These are phyloP conservation scores for Rhynchospora pubera DNA, from an alignment of 176 grass and related monocot species.

Conservation along the genomic window DNA sequence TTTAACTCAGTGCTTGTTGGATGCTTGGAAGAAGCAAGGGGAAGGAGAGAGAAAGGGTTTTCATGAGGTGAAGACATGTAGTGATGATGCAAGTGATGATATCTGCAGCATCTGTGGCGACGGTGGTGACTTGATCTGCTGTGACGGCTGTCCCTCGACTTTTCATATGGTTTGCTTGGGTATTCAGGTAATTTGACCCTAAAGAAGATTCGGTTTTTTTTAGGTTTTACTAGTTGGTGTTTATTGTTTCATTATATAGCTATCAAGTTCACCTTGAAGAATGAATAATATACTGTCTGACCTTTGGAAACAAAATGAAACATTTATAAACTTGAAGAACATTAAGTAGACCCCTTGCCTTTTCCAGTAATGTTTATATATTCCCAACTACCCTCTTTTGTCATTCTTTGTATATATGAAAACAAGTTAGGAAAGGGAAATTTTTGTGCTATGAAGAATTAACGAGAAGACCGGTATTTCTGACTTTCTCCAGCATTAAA, in stretches of 20 bases:
- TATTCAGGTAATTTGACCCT: conserved; percentile 44
- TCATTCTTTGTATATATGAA: background rate
- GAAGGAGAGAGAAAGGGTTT: conserved; percentile 58
- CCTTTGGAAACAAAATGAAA: background rate
- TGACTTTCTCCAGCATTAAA: background rate
- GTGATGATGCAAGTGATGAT: conserved; percentile 51
- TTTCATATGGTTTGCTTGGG: conserved; percentile 86
- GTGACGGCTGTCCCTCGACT: conserved; percentile 78
- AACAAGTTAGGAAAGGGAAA: background rate
- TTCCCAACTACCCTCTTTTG: background rate
- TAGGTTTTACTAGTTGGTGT: background rate
- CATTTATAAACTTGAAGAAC: background rate
- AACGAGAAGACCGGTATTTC: too few species aligned
- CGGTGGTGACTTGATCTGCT: conserved; percentile 85
- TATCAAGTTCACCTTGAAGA: background rate
- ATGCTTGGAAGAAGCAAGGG: conserved; percentile 78
- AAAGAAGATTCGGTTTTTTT: conserved; percentile 13
- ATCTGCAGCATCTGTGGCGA: conserved; percentile 79
- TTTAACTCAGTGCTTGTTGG: conserved; percentile 61
- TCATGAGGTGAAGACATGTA: conserved; percentile 48
- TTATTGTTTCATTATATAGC: background rate
- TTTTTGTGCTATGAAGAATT: too few species aligned
- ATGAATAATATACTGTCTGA: background rate
- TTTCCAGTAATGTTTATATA: background rate
- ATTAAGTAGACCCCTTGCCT: background rate